Conservation (phyloP, 768 basidiomycete genomes). For the Pleurotus ostreatus region DNA sequence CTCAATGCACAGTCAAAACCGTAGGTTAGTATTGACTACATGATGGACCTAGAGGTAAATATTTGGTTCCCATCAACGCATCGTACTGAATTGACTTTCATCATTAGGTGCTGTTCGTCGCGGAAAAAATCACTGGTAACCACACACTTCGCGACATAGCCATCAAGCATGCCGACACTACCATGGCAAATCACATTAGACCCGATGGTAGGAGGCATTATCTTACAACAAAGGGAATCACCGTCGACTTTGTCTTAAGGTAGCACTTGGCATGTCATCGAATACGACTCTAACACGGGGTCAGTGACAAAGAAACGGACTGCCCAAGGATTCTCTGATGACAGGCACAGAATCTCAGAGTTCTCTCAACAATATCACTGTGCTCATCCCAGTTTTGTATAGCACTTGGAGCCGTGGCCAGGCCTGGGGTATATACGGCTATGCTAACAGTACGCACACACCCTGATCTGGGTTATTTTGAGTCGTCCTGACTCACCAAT, state of each 20-base stretch:
- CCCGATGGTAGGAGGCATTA: conserved; percentile 42
- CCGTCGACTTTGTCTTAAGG: conserved; percentile 21
- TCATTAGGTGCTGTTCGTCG: conserved; percentile 42
- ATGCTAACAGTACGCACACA: conserved; percentile 53
- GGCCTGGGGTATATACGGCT: conserved; percentile 69
- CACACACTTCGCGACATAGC: conserved; percentile 56
- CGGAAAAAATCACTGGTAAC: conserved; percentile 56
- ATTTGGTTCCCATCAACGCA: neutral
- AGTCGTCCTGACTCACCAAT: neutral
- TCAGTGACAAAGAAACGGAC: conserved; percentile 52
- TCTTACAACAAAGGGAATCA: too few relatives aligned
- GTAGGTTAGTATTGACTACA: conserved; percentile 73
- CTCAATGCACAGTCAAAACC: too few relatives aligned
- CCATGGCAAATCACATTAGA: conserved; percentile 63
- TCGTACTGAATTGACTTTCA: neutral
- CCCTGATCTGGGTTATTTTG: neutral
- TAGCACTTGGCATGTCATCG: conserved; percentile 57
- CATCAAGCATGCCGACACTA: conserved; percentile 60
- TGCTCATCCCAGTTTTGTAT: neutral
- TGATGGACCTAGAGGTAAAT: conserved; percentile 66
- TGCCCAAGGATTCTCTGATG: conserved; percentile 58
- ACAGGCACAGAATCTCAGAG: conserved; percentile 19
- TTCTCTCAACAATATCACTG: too few relatives aligned
- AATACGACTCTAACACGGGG: conserved; percentile 65
- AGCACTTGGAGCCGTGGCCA: conserved; percentile 78